Conservation (phyloP, 2,329 filamentous ascomycete genomes). For the Apiospora sp. region DNA sequence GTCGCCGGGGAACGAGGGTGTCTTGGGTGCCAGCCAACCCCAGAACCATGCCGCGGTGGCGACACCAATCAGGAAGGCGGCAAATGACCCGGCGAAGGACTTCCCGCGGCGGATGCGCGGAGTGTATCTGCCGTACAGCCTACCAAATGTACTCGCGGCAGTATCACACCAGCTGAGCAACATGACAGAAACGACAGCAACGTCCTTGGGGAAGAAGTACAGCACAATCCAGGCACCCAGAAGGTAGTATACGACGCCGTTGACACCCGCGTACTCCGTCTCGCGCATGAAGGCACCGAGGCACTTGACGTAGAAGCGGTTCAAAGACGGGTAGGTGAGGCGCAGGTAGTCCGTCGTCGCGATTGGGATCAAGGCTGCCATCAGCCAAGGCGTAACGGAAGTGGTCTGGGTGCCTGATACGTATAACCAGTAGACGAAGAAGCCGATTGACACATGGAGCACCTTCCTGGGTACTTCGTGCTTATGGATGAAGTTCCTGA, state of each 20-base stretch:
- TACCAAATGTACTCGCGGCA: constrained; percentile 91
- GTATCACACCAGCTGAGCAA: constrained; percentile 98
- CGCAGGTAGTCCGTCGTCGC: constrained; percentile 82
- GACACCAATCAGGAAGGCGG: constrained; percentile 85
- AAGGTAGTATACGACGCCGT: constrained; percentile 96
- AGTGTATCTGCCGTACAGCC: constrained; percentile 89
- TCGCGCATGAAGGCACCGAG: constrained; percentile 96
- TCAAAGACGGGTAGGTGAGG: constrained; percentile 82
- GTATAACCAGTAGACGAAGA: constrained; percentile 89
- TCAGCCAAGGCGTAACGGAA: constrained; percentile 83
- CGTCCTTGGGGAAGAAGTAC: constrained; percentile 89
- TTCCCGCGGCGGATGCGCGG: constrained; percentile 86
- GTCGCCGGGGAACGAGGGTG: constrained; percentile 73
- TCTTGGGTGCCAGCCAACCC: constrained; percentile 79
- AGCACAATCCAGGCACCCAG: constrained; percentile 89
- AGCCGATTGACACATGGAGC: constrained; percentile 95
- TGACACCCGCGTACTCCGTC: constrained; percentile 92
- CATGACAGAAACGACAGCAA: constrained; percentile 87
- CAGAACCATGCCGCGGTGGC: constrained; percentile 86
- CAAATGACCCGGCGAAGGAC: constrained; percentile 87
- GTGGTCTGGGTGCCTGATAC: constrained; percentile 77
- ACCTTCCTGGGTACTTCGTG: constrained; percentile 96
- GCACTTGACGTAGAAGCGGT: constrained; percentile 83
- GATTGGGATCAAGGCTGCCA: constrained; percentile 84
- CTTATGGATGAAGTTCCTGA: constrained; percentile 90